phyloP scores from a whole-genome alignment of 31 red algal genomes.

The Asparagopsis taxiformis region DNA sequence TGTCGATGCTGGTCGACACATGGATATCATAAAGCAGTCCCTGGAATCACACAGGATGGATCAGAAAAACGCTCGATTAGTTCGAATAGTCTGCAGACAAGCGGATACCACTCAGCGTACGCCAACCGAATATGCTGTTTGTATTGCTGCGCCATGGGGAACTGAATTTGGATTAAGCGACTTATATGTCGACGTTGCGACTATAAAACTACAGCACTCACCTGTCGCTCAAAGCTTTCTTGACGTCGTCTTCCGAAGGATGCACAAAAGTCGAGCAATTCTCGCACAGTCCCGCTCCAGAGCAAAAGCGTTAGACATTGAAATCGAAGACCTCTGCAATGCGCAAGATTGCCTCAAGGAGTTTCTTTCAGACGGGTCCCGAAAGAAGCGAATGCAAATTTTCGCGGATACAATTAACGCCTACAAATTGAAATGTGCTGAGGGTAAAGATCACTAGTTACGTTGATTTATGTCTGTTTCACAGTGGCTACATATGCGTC shows the following conservation, averaged over 20 bases:
- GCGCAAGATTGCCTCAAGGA: slow-evolving; percentile 11
- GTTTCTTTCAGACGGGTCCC: not conserved
- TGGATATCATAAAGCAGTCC: too few relatives aligned
- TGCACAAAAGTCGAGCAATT: not conserved
- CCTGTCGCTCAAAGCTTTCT: slow-evolving; percentile 6
- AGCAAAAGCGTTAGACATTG: not conserved
- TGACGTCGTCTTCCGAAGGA: not conserved
- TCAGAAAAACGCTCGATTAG: too few relatives aligned
- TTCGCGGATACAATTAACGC: slow-evolving; percentile 33
- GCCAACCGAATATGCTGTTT: too few relatives aligned
- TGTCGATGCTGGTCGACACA: not conserved
- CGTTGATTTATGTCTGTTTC: not conserved
- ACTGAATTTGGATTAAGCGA: slow-evolving; percentile 15
- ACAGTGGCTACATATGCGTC: not conserved
- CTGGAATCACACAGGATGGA: too few relatives aligned
- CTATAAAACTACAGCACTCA: not conserved
- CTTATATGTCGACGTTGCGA: slow-evolving; percentile 23
- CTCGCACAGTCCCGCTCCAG: not conserved
- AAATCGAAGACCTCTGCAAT: slow-evolving; percentile 18
- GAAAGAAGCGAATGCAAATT: slow-evolving; percentile 6
- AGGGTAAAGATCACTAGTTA: slow-evolving; percentile 27
- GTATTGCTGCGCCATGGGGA: slow-evolving; percentile 30
- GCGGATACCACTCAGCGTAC: too few relatives aligned
- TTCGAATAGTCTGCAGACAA: too few relatives aligned
- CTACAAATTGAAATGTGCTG: too few relatives aligned